Base-by-base conservation (phyloP, 2,329 filamentous ascomycete genomes). In the Colletotrichum eleusines region DNA sequence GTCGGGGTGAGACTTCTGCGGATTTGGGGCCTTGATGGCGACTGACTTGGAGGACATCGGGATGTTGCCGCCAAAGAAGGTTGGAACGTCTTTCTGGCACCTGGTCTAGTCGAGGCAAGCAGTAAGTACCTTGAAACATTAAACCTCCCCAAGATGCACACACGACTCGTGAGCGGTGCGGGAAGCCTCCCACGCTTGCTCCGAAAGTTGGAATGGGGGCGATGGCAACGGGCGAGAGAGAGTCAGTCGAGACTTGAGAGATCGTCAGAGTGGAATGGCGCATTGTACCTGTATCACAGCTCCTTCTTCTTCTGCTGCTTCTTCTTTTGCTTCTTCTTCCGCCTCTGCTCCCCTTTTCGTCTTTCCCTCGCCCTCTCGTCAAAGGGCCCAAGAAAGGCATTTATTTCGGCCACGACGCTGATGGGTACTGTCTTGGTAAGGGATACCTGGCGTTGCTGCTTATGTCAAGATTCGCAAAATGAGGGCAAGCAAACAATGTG, bases 341-440 rank as follows among this genome's bases (percentile, higher is more conserved):
- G n/a, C n/a, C n/a, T n/a, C n/a, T n/a, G 9, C 14, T 38, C 35
- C 12, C 3, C 3, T 14, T 38, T 12, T 38, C n/a, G n/a, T n/a
- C n/a, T 38, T 38, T 12, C 8, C 40, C 6, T 20, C 5, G 7
- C 40, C 20, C 40, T 9, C 5, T 28, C 23, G 16, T 23, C 11
- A 46, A 50, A 67, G 44, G 51, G 64, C 68, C 44, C 57, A 63
- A 68, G 38, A 54, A 51, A 50, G 40, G 69, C 69, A 71, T 71
- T 69, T 64, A 71, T 71, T 59, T 71, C 58, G 64, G 69, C 68
- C 64, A 71, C 68, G 67, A 71, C 9, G 64, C 38, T 46, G 38
- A 54, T 48, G 64, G 68, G 42, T 51, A 33, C 28, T 46, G 63
- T 54, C 28, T 46, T 68, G 40, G 57, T 44, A 71, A 68, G 53